These are phyloP conservation scores for Allantophomopsis cytisporea DNA, from an alignment of 2,329 filamentous ascomycete genomes.

Conservation along the genomic window DNA sequence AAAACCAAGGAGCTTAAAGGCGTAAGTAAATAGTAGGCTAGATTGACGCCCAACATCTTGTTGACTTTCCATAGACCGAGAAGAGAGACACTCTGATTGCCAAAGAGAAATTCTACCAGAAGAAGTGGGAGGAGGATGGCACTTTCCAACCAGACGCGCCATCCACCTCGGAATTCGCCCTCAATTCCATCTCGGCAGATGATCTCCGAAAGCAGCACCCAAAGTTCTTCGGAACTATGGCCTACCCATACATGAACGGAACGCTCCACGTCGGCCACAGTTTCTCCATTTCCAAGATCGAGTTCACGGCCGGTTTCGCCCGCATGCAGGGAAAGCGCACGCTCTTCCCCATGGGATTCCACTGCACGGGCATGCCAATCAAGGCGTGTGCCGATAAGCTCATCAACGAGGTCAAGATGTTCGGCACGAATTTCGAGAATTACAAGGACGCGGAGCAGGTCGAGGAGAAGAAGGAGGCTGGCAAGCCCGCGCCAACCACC, in stretches of 20 bases:
- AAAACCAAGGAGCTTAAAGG: constrained; percentile 49
- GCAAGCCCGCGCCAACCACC: constrained; percentile 46
- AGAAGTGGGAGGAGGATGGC: constrained; percentile 62
- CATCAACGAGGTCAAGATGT: constrained; percentile 74
- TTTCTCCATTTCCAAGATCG: constrained; percentile 85
- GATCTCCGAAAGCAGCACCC: constrained; percentile 71
- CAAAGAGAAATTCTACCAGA: constrained; percentile 86
- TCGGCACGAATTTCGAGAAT: constrained; percentile 73
- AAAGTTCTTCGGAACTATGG: constrained; percentile 81
- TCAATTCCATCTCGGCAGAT: constrained; percentile 56
- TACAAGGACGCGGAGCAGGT: constrained; percentile 54
- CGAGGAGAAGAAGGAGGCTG: constrained; percentile 33
- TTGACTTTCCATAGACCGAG: constrained; percentile 45
- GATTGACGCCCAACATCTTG: constrained; percentile 1
- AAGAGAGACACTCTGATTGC: constrained; percentile 74
- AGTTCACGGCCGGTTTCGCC: constrained; percentile 78
- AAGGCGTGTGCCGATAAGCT: constrained; percentile 96
- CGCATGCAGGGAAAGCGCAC: constrained; percentile 82
- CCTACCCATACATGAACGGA: constrained; percentile 76
- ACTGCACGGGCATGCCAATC: constrained; percentile 96
- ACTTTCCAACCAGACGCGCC: constrained; percentile 85
- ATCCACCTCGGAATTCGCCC: constrained; percentile 61
- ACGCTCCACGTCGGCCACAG: constrained; percentile 82
- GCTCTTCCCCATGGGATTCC: constrained; percentile 86
- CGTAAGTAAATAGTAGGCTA: constrained; percentile 22